These are phyloP conservation scores for Salvia rosmarinus DNA, from an alignment of 257 asterid genomes.

Conservation along the genomic window DNA sequence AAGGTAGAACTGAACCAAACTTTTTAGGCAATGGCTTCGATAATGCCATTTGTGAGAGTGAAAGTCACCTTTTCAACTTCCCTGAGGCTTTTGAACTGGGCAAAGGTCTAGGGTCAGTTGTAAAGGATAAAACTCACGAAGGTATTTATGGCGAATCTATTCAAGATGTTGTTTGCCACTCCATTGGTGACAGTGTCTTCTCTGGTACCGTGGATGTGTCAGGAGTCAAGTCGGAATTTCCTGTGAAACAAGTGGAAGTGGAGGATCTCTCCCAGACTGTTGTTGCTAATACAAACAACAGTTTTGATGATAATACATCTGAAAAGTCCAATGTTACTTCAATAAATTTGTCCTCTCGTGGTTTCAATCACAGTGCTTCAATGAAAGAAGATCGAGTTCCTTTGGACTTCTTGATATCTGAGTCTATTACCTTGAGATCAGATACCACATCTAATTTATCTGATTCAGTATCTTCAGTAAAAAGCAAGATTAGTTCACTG, in stretches of 20 bases:
- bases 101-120: constrained; percentile 49
- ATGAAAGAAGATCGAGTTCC: constrained; percentile 42
- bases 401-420: constrained; percentile 47
- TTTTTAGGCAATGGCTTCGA: constrained; percentile 35
- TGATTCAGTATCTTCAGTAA: constrained; percentile 54
- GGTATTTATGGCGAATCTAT: constrained; percentile 29
- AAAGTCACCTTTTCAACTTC: constrained; percentile 42
- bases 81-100: constrained; percentile 54
- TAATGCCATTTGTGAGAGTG: constrained; percentile 31
- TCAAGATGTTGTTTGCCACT: constrained; percentile 35
- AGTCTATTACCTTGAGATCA: constrained; percentile 28
- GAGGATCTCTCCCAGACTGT: constrained; percentile 51
- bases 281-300: constrained; percentile 41
- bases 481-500: constrained; percentile 45
- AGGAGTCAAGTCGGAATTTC: constrained; percentile 43
- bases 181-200: constrained; percentile 34
- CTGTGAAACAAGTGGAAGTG: constrained; percentile 40
- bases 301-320: constrained; percentile 45
- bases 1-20: constrained; percentile 34
- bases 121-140: constrained; percentile 30
- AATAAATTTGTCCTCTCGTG: constrained; percentile 31
- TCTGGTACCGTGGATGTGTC: constrained; percentile 33
- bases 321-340: constrained; percentile 43
- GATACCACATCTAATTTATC: constrained; percentile 30
- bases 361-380: constrained; percentile 39